Evolutionary conservation across 208 protist species (phyloP).

Genomic region (Trypanosoma vivax): DNA sequence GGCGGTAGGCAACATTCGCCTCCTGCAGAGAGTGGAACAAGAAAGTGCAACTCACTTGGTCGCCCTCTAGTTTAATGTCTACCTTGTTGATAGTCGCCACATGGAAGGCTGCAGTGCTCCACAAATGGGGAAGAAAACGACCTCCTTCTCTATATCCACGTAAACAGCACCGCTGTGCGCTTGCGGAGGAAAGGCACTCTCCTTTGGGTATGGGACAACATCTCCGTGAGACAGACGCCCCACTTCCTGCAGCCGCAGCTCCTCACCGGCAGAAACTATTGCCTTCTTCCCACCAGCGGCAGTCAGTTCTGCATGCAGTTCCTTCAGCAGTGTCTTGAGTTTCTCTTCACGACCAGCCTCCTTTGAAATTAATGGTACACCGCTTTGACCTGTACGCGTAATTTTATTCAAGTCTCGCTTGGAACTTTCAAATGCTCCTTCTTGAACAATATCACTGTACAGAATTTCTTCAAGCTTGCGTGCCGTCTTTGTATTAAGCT

Average conservation of each 20-base stretch:
- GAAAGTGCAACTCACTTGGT: constrained; percentile 72
- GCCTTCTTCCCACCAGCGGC: constrained; percentile 74
- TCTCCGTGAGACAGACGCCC: constrained; percentile 69
- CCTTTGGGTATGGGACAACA: constrained; percentile 34
- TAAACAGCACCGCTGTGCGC: constrained; percentile 41
- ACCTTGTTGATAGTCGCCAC: constrained; percentile 94
- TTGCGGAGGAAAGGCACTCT: constrained; percentile 25
- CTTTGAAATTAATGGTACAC: constrained; percentile 54
- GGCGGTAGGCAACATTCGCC: constrained; percentile 68
- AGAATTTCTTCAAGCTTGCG: constrained; percentile 67
- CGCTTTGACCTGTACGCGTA: constrained; percentile 70
- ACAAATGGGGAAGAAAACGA: constrained; percentile 93
- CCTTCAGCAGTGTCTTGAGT: constrained; percentile 49
- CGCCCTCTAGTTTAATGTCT: constrained; percentile 76
- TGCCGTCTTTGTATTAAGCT: constrained; percentile 67
- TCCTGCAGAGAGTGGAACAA: constrained; percentile 86
- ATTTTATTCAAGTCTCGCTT: constrained; percentile 59
- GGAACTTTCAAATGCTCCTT: constrained; percentile 15
- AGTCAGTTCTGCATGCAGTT: constrained; percentile 65
- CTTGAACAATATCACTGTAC: constrained; percentile 37
- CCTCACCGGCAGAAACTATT: constrained; percentile 37
- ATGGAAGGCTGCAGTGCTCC: constrained; percentile 92
- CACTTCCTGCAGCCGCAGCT: constrained; percentile 54
- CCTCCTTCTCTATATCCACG: constrained; percentile 81
- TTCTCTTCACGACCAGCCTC: constrained; percentile 68